Evolutionary conservation across 371 early-diverging fungal genomes (phyloP), one percentile per base, ranked within the genome.

Genomic region (Circinella umbellata): DNA sequence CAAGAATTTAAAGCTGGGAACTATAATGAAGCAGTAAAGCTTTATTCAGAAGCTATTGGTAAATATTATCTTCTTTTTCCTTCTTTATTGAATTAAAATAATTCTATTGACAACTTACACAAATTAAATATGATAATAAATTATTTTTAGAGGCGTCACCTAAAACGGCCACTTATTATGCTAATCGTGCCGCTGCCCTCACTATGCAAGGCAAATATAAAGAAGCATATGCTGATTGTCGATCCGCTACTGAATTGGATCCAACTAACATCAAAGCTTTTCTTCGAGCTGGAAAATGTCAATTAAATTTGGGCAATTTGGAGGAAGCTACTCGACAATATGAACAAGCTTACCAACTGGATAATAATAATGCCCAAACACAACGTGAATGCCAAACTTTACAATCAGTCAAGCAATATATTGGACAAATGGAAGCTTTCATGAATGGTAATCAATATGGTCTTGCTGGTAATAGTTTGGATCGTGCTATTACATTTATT

Each of bases 161-260:
- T 18, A 70, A 80, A 20, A 86, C 85, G 15, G 74, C 92, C 4
- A 93, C 90, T 2, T 92, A 89, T 71, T 93, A 91, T 74, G 84
- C 86, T 64, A 95, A 96, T 78, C 86, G 96, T 63, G 91, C 95
- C 13, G 95, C 95, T 18, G 94, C 94, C 18, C 79, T 86, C 37
- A 86, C 89, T 70, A 94, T 94, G 92, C 75, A 90, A 59, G 86
- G 84, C 53, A 85, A 85, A 61, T 91, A 87, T 75, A 79, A 83
- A 59, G 88, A 88, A 14, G 92, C 92, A 9, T 76, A 90, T 10
- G 75, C 73, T 15, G 96, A 95, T 76, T 94, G 94, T 83, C 82
- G 85, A 51, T 75, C 68, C 8, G 90, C 93, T 1, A 79, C 90
- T 10, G 74, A 76, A 3, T 67, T 92, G 20, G 94, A 95, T 69